Conservation (phyloP, 352 stramenopile species). For the Pythium biforme region DNA sequence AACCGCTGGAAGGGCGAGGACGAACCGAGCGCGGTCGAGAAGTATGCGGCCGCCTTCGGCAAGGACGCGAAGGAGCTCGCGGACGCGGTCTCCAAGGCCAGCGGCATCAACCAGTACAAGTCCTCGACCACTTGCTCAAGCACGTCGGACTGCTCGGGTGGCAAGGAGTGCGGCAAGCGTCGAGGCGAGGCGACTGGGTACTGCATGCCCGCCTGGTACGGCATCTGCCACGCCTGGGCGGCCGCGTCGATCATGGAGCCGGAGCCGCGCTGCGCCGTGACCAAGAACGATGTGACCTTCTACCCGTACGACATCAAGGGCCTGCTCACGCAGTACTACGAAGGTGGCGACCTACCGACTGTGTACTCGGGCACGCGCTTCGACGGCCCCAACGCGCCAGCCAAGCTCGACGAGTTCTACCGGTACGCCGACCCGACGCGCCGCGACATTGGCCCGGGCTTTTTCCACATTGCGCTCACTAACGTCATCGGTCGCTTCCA, state of each 20-base stretch:
- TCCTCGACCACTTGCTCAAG: background rate
- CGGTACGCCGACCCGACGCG: constrained; percentile 1
- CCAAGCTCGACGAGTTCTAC: constrained; percentile 7
- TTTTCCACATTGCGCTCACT: constrained; percentile 10
- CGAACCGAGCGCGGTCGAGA: constrained; percentile 26
- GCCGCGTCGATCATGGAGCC: constrained; percentile 20
- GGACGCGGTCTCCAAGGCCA: constrained; percentile 19
- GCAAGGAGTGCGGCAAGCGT: constrained; percentile 16
- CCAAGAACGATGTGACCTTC: constrained; percentile 40
- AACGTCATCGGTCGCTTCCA: constrained; percentile 15
- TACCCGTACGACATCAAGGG: constrained; percentile 26
- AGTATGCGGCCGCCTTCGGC: constrained; percentile 26
- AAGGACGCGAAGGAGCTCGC: constrained; percentile 22
- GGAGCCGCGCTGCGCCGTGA: constrained; percentile 23
- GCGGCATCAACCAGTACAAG: constrained; percentile 18
- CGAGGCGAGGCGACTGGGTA: constrained; percentile 2
- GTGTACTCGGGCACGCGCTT: constrained; percentile 8
- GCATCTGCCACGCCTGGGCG: constrained; percentile 23
- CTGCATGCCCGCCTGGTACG: constrained; percentile 19
- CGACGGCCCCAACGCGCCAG: constrained; percentile 2
- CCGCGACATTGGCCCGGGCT: constrained; percentile 14
- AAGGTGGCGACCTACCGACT: constrained; percentile 1
- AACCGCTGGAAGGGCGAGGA: constrained; percentile 35
- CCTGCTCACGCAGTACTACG: constrained; percentile 19
- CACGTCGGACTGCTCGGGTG: constrained; percentile 4